phyloP scores from a whole-genome alignment of 2,329 filamentous ascomycete species.

The Hortaea werneckii region DNA sequence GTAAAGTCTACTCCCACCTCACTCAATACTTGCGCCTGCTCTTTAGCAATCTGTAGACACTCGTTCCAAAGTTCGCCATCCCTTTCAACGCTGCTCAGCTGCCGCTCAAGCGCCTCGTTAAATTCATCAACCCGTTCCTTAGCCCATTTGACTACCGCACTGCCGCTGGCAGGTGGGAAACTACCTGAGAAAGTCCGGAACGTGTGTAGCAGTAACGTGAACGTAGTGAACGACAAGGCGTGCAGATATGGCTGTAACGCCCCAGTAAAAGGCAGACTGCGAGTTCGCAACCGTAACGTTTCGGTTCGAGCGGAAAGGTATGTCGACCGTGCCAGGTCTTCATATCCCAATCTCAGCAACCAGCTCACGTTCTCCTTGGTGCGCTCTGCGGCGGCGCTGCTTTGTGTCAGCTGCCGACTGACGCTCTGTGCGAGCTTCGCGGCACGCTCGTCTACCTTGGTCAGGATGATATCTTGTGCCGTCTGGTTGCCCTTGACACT shows the following conservation, averaged over 20 bases:
- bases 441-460: conserved; percentile 65
- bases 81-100: conserved; percentile 75
- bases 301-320: conserved; percentile 72
- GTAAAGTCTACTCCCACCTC: conserved; percentile 87
- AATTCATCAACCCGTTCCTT: conserved; percentile 89
- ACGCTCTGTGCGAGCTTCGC: conserved; percentile 66
- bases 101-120: conserved; percentile 69
- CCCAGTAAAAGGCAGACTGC: conserved; percentile 91
- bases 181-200: conserved; percentile 38
- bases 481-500: conserved; percentile 75
- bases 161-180: conserved; percentile 71
- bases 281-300: conserved; percentile 69
- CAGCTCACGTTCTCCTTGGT: conserved; percentile 75
- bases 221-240: conserved; percentile 91
- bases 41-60: conserved; percentile 71
- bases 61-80: conserved; percentile 68
- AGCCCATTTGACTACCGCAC: conserved; percentile 97
- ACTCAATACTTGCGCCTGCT: conserved; percentile 67
- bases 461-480: conserved; percentile 83
- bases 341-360: conserved; percentile 78
- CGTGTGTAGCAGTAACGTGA: conserved; percentile 87
- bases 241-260: conserved; percentile 89
- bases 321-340: conserved; percentile 77
- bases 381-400: conserved; percentile 64
- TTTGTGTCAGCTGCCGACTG: conserved; percentile 65